These are phyloP conservation scores for Mycena leptocephala DNA, from an alignment of 768 basidiomycete genomes.

Conservation along the genomic window DNA sequence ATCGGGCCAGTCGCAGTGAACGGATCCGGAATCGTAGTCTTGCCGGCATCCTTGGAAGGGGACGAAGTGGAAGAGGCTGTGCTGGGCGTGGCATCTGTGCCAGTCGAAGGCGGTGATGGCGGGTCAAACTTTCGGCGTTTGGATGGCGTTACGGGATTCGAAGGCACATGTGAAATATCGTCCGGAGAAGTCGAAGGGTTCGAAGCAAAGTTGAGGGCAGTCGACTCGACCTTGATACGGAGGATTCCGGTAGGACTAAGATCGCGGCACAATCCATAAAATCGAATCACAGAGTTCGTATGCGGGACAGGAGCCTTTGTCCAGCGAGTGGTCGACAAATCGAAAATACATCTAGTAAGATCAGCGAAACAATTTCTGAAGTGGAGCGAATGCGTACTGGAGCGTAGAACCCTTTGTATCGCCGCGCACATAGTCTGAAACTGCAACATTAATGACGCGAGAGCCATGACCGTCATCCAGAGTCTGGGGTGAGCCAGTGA, in stretches of 20 bases:
- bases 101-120: background rate
- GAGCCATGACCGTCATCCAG: background rate
- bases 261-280: background rate
- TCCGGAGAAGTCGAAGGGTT: background rate
- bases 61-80: background rate
- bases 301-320: background rate
- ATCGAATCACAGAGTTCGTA: background rate
- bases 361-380: background rate
- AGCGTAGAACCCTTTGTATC: background rate
- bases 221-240: background rate
- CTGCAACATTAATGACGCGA: background rate
- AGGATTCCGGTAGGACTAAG: background rate
- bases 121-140: background rate
- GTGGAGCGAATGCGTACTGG: background rate
- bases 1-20: background rate
- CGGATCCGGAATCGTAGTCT: too few species aligned
- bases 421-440: background rate
- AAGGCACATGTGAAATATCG: background rate
- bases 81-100: background rate
- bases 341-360: background rate
- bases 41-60: too few species aligned
- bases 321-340: background rate
- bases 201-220: background rate
- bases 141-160: background rate
- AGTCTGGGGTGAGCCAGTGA: background rate